Conservation (phyloP, 2,329 filamentous ascomycete genomes). For the Colletotrichum sp. region DNA sequence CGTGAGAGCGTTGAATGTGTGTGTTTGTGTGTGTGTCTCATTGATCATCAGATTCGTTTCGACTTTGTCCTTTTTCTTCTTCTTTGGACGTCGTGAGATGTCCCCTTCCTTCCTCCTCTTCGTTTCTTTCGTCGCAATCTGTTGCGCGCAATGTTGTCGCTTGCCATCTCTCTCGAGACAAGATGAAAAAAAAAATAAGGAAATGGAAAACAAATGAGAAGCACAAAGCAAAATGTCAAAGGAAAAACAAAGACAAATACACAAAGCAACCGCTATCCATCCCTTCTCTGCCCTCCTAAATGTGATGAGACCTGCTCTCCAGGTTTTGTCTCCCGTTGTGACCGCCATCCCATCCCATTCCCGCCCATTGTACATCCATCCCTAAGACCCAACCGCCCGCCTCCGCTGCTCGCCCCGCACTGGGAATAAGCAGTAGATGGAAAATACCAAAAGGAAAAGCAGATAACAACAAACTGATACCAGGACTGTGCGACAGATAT, state of each 20-base stretch:
- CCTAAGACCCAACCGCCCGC: not conserved
- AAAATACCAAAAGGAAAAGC: conserved; percentile 21
- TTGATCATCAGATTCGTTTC: conserved; percentile 18
- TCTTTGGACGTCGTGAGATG: conserved; percentile 18
- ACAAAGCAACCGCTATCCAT: conserved; percentile 15
- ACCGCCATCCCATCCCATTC: not conserved
- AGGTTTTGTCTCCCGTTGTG: not conserved
- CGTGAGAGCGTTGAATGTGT: not conserved
- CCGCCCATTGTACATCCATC: conserved; percentile 7
- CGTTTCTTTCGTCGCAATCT: not conserved
- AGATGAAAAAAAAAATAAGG: not conserved
- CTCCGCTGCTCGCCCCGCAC: not conserved
- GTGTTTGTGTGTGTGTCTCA: not conserved
- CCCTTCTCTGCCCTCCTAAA: not conserved
- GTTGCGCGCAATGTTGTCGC: not conserved
- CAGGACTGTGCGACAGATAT: not conserved
- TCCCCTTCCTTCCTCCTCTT: not conserved
- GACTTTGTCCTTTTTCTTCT: conserved; percentile 2
- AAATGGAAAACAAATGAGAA: not conserved
- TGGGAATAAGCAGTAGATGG: conserved; percentile 23
- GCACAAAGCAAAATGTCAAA: not conserved
- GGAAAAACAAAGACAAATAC: conserved; percentile 19
- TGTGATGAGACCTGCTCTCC: conserved; percentile 22
- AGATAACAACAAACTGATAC: conserved; percentile 10
- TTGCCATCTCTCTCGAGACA: not conserved